Conservation (phyloP, 1,284 basidiomycete genomes). For the Afroboletus lepidellus region DNA sequence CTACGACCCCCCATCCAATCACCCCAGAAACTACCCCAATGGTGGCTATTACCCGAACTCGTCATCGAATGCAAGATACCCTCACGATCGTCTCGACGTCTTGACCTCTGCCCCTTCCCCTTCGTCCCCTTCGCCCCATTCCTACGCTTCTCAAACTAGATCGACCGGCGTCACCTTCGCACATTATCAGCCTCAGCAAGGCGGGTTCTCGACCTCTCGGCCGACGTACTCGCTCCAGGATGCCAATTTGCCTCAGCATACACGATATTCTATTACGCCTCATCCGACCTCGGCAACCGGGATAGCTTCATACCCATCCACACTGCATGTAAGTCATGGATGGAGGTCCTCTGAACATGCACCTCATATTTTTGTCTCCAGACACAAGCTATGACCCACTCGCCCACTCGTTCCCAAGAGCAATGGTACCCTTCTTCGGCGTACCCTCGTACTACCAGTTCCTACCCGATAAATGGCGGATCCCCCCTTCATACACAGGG, state of each 20-base stretch:
- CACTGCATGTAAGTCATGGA: conserved; percentile 22
- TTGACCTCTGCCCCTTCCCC: conserved; percentile 16
- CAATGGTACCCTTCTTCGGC: conserved; percentile 28
- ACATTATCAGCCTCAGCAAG: conserved; percentile 36
- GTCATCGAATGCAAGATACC: conserved; percentile 21
- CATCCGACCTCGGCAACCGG: conserved; percentile 20
- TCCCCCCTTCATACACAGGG: conserved; percentile 22
- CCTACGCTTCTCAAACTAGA: conserved; percentile 20
- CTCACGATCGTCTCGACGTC: conserved; percentile 22
- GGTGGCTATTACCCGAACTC: conserved; percentile 18
- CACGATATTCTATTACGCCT: conserved; percentile 20
- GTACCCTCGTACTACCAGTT: conserved; percentile 25
- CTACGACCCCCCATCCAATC: conserved; percentile 15
- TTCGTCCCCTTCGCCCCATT: conserved; percentile 13
- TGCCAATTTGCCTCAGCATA: conserved; percentile 17
- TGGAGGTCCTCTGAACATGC: neutral
- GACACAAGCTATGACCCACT: conserved; percentile 18
- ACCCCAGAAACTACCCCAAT: conserved; percentile 17
- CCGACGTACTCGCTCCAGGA: conserved; percentile 33
- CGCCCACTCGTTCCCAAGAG: conserved; percentile 22
- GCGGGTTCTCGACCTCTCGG: conserved; percentile 35
- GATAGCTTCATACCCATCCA: conserved; percentile 25
- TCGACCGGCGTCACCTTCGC: conserved; percentile 33
- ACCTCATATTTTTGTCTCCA: conserved; percentile 4
- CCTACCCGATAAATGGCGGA: conserved; percentile 23